These are phyloP conservation scores for Talaromyces stipitatus DNA, from an alignment of 495 filamentous ascomycete species.

Conservation along the genomic window DNA sequence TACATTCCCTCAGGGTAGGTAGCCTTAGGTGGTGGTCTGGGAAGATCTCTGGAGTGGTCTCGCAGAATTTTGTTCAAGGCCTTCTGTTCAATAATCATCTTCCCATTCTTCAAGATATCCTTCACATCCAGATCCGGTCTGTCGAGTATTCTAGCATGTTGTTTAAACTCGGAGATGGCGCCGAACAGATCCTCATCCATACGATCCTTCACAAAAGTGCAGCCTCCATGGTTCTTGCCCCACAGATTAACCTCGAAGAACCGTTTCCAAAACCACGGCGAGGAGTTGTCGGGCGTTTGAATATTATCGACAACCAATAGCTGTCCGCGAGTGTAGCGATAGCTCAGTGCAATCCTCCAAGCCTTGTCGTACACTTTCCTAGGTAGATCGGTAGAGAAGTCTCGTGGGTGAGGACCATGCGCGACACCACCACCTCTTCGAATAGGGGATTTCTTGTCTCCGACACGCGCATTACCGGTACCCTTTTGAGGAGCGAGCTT, in stretches of 20 bases:
- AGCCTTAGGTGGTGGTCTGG: slow-evolving; percentile 23
- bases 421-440: slow-evolving; percentile 77
- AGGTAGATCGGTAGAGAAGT: slow-evolving; percentile 78
- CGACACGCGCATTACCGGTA: slow-evolving; percentile 66
- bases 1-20: slow-evolving; percentile 3
- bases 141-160: slow-evolving; percentile 59
- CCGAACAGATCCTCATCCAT: slow-evolving; percentile 31
- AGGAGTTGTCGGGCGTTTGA: slow-evolving; percentile 48
- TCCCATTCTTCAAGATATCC: slow-evolving; percentile 75
- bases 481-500: slow-evolving; percentile 87
- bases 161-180: slow-evolving; percentile 47
- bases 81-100: slow-evolving; percentile 76
- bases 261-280: slow-evolving; percentile 49
- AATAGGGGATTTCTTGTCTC: slow-evolving; percentile 76
- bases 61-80: slow-evolving; percentile 70
- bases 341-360: slow-evolving; percentile 89
- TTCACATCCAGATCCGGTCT: slow-evolving; percentile 84
- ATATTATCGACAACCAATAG: slow-evolving; percentile 71
- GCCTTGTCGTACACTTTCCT: slow-evolving; percentile 92
- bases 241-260: slow-evolving; percentile 66
- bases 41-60: slow-evolving; percentile 69
- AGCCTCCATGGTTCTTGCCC: slow-evolving; percentile 61
- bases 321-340: slow-evolving; percentile 79
- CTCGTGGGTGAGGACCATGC: slow-evolving; percentile 78
- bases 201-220: slow-evolving; percentile 64